Evolutionary conservation across 306 rosid species (phyloP), one percentile per base, ranked within the genome.

Genomic region (Ormosia semicastrata): DNA sequence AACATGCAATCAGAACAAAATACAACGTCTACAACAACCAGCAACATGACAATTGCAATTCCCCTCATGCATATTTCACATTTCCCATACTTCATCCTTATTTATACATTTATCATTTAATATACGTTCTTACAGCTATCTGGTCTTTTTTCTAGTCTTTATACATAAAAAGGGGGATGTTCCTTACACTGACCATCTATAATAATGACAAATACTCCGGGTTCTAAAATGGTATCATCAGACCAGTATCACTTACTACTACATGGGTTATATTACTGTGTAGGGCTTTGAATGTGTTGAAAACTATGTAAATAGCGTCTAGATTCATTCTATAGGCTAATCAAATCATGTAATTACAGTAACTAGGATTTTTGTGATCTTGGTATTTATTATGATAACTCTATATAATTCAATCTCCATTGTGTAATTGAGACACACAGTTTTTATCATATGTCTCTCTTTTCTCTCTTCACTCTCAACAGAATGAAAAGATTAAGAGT

Each of bases 1-100:
- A 66, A 66, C 18, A 86, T 7, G 58, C 79, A 57, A 84, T 80
- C 52, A 85, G 85, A 78, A 80, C 58, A 79, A 71, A 44, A 54
- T 67, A 50, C 65, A 56, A 71, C 63, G 56, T 64, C 69, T 33
- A 78, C 33, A 49, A 68, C 2, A 34, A 40, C 50, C 39, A 79
- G 46, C 46, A 58, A 52, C 13, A 73, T 10, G 34, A 56, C 44
- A 75, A 32, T 32, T 29, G 32, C 57, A 76, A 72, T 41, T 74
- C 30, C 60, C 49, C 56, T 36, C 2, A 64, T 84, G 30, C 57
- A 40, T 14, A 66, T 56, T 69, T 63, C 60, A 53, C 34, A 60
- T 76, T 18, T 79, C 17, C 32, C 49, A 9, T 57, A 49, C 79
- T 58, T 77, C 70, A 54, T 52, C 37, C 24, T 46, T 32, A 49